These are phyloP conservation scores for Mentha longifolia DNA, from an alignment of 257 asterid genomes.

Conservation along the genomic window DNA sequence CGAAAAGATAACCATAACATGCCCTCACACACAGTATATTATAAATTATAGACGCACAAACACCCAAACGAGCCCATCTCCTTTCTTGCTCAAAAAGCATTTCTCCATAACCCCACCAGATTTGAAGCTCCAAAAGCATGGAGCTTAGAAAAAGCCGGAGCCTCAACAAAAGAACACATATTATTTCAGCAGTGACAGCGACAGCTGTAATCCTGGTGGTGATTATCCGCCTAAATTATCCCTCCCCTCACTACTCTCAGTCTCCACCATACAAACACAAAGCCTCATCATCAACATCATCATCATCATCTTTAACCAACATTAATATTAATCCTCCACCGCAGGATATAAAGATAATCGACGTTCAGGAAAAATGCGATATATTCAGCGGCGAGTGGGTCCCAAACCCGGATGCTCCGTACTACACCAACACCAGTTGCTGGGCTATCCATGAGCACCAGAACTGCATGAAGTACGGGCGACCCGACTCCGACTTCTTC, in stretches of 20 bases:
- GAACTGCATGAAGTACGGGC: constrained; percentile 53
- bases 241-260: not conserved
- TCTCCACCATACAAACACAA: not conserved
- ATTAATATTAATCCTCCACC: constrained; percentile 1
- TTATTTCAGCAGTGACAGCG: not conserved
- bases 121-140: constrained; percentile 23
- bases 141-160: constrained; percentile 14
- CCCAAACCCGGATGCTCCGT: constrained; percentile 58
- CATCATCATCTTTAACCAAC: no score
- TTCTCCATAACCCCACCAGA: not conserved
- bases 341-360: constrained; percentile 18
- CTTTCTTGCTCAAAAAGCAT: constrained; percentile 10
- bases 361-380: constrained; percentile 40
- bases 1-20: not conserved
- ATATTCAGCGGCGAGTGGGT: constrained; percentile 64
- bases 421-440: constrained; percentile 56
- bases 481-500: constrained; percentile 47
- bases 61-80: not conserved
- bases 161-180: not conserved
- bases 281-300: not conserved
- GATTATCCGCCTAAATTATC: not conserved
- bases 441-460: constrained; percentile 60
- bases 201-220: not conserved
- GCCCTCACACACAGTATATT: not conserved
- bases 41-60: not conserved